Base-by-base conservation (phyloP, 176 grass and related monocot species). In the Eremochloa ophiuroides region DNA sequence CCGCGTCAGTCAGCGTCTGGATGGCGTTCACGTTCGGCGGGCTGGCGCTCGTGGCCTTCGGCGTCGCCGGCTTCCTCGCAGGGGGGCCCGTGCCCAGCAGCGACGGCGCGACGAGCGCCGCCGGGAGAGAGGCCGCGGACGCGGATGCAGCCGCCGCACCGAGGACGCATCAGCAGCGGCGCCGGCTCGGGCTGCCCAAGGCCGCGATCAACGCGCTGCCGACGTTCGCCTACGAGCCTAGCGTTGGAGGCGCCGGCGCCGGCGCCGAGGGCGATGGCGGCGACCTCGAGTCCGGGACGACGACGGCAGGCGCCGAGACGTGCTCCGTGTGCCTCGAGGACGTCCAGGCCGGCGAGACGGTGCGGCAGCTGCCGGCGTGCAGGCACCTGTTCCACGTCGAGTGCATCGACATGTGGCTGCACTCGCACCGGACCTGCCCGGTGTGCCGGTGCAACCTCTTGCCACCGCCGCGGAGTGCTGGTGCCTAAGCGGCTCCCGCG, bases 341-440 rank as follows among this genome's bases (percentile, higher is more conserved):
- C 77, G 4, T 86, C 0, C 22, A 44, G 66, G 80, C n/a, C 34
- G 66, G 80, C 14, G 66, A 88, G 66, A 44, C 27, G 66, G 86
- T 88, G 43, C 80, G 86, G 74, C 80, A 28, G 66, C 66, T 78
- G 44, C 86, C 63, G 66, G 16, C 66, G 10, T 88, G 86, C 86
- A 43, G 33, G 58, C 86, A 88, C 80, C 4, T 88, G 44, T 88
- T 83, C 86, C 80, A 88, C 26, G 80, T 78, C 26, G 66, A 8
- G 15, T 88, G 86, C 80, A 66, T 88, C 44, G 74, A 83, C 44
- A 83, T 83, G 86, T 87, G 86, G 80, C 80, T 87, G 15, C 80
- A 87, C 66, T 87, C 66, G 7, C 86, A 87, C 55, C 29, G 41
- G 10, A 87, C 86, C 22, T 87, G 86, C 15, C 86, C 80, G 0